Conservation (phyloP, 108 stramenopile genomes). For the Nannochloropsis salina region DNA sequence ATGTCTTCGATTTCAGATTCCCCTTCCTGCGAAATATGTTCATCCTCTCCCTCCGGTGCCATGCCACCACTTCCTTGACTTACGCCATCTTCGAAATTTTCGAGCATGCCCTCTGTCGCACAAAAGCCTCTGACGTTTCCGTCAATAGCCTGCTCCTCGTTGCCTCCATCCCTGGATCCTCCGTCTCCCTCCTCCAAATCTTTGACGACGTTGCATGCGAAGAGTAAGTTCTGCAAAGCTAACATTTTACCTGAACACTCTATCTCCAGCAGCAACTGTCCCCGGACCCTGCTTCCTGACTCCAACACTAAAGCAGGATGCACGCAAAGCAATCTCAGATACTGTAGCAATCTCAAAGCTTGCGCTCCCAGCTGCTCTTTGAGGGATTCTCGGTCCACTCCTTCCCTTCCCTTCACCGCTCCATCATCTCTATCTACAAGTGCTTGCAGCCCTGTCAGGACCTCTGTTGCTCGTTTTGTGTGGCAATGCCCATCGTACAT, state of each 20-base stretch:
- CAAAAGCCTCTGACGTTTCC: too few species aligned
- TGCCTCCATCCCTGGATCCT: background rate
- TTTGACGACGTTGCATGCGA: conserved; percentile 61
- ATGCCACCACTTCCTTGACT: background rate
- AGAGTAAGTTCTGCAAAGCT: conserved; percentile 67
- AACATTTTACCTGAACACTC: conserved; percentile 73
- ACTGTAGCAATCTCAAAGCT: conserved; percentile 62
- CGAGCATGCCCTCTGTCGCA: background rate
- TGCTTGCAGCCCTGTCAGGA: conserved; percentile 23
- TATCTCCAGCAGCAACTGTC: conserved; percentile 10
- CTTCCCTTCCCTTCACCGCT: conserved; percentile 31
- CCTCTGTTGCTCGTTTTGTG: conserved; percentile 23
- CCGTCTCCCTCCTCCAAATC: background rate
- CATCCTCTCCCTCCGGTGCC: background rate
- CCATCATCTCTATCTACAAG: conserved; percentile 22
- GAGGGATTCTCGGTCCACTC: conserved; percentile 21
- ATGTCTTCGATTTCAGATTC: conserved; percentile 17
- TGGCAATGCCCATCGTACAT: conserved; percentile 60
- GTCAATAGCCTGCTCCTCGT: background rate
- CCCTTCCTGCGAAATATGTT: background rate
- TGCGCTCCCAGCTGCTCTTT: background rate
- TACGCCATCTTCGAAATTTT: background rate
- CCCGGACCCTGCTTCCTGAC: conserved; percentile 18
- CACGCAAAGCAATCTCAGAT: conserved; percentile 72
- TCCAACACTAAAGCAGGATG: conserved; percentile 63